phyloP scores from a whole-genome alignment of 305 asterid genomes.

The Fraxinus velutina region DNA sequence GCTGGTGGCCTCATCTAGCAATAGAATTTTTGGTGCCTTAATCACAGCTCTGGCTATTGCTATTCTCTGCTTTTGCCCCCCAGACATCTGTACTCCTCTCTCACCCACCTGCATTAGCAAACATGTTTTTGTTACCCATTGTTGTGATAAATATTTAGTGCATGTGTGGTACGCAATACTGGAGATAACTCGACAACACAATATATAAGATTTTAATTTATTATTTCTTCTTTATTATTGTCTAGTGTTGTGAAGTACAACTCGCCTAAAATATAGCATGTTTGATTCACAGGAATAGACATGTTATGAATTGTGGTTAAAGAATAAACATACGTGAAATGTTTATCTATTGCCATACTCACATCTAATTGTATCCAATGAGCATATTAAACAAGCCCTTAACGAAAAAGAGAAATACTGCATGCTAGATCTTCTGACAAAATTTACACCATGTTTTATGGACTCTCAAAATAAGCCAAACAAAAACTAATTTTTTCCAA shows the following conservation, averaged over 20 bases:
- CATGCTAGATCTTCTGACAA: not conserved
- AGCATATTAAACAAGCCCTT: not conserved
- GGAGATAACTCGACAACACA: not conserved
- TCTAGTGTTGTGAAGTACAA: not conserved
- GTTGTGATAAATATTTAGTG: not conserved
- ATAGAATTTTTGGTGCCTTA: constrained; percentile 76
- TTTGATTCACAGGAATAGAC: not conserved
- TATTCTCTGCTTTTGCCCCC: constrained; percentile 93
- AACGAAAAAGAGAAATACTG: not conserved
- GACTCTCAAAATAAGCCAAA: not conserved
- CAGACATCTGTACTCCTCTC: constrained; percentile 92
- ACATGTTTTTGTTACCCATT: not conserved
- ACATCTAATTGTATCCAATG: not conserved
- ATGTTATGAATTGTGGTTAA: not conserved
- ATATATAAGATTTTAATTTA: not conserved
- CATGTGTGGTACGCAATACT: not conserved
- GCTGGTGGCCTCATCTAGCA: constrained; percentile 94
- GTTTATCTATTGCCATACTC: not conserved
- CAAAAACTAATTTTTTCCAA: not conserved
- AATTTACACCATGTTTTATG: not conserved
- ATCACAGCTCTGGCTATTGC: constrained; percentile 92
- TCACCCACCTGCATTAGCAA: constrained; percentile 75
- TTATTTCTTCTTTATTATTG: not conserved
- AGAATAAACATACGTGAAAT: not conserved
- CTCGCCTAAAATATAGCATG: not conserved